Conservation (phyloP, 2,329 filamentous ascomycete genomes). For the Fusarium sp. region DNA sequence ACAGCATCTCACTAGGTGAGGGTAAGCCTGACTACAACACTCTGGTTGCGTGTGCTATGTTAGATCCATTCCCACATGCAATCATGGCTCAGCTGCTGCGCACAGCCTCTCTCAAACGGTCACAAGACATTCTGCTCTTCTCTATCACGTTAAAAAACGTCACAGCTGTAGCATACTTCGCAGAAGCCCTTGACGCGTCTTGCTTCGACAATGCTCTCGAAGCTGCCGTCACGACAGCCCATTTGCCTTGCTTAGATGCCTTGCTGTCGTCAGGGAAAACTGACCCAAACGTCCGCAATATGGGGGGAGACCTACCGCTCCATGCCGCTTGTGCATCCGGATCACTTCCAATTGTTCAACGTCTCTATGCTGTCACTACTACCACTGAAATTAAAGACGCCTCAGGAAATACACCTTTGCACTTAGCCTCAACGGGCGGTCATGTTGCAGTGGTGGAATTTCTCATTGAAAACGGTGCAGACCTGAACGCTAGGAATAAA, state of each 20-base stretch:
- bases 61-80: background rate
- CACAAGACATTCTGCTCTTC: rapidly evolving
- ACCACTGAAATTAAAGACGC: rapidly evolving
- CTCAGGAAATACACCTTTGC: background rate
- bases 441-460: background rate
- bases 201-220: rapidly evolving
- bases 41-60: rapidly evolving
- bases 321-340: rapidly evolving
- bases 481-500: too few species aligned
- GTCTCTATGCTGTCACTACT: background rate
- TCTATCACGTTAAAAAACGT: rapidly evolving
- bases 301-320: background rate
- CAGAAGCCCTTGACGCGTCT: background rate
- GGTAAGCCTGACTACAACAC: too few species aligned
- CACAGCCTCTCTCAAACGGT: rapidly evolving
- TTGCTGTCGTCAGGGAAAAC: background rate
- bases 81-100: background rate
- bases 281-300: background rate
- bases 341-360: background rate
- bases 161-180: background rate
- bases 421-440: background rate
- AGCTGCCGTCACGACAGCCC: rapidly evolving
- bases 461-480: background rate
- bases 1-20: background rate
- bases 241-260: background rate